These are phyloP conservation scores for Oryza meyeriana DNA, from an alignment of 176 grass and related monocot species.

Conservation along the genomic window DNA sequence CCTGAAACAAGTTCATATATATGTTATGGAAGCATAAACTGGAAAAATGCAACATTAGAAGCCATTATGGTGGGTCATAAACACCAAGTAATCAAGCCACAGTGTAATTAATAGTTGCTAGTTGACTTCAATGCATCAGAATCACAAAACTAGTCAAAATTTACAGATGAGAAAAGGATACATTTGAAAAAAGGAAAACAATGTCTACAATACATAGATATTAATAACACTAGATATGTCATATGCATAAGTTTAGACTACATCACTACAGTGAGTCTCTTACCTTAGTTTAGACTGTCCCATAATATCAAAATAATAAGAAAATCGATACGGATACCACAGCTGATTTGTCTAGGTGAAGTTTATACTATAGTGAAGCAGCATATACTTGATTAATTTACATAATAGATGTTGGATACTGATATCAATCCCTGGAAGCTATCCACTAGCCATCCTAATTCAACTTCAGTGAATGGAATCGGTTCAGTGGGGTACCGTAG, in stretches of 20 bases:
- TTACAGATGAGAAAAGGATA: background rate
- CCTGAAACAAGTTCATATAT: constrained; percentile 8
- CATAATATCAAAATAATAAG: background rate
- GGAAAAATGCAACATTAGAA: background rate
- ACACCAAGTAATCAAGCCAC: too few species aligned
- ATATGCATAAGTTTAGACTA: background rate
- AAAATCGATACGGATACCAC: background rate
- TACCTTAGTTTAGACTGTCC: constrained; percentile 11
- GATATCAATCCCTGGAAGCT: background rate
- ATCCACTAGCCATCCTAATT: background rate
- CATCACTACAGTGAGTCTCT: background rate
- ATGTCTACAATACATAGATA: background rate
- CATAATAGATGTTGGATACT: background rate
- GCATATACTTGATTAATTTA: background rate
- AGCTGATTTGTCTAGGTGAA: background rate
- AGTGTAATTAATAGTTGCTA: too few species aligned
- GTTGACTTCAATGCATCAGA: background rate
- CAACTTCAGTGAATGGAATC: background rate
- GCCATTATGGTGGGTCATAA: too few species aligned
- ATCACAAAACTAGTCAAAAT: background rate
- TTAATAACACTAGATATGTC: background rate
- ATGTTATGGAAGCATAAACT: background rate
- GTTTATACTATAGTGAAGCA: background rate
- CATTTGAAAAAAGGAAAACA: background rate
- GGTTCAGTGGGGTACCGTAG: too few species aligned